Base-by-base conservation (phyloP, 2,329 filamentous ascomycete species). In the Talaromyces islandicus region DNA sequence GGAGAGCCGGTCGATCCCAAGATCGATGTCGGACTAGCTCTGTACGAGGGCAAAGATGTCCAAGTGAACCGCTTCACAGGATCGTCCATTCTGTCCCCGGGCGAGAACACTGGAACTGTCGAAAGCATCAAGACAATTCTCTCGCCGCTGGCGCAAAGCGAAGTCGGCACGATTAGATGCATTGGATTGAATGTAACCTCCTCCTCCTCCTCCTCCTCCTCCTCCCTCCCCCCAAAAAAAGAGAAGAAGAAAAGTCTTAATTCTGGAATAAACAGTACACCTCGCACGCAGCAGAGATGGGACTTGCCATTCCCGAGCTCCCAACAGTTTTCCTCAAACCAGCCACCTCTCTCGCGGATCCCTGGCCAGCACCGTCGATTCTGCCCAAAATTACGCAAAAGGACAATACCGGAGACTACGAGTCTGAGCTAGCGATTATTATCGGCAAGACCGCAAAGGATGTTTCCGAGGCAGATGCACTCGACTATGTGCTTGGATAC, bases 401-500 rank as follows among this genome's bases (percentile, higher is more conserved):
- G 14, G 79, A 83, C 57, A 80, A 82, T 70, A 80, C 80, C 24
- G 82, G 80, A 51, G 85, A 86, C 71, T 85, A 84, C 68, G 83
- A 86, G 69, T 80, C 81, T 3, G 84, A 86, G 71, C 76, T 87
- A 56, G 83, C 79, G 12, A 78, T 85, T 30, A 76, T 86, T 12
- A 80, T 87, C 50, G 81, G 81, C 32, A 77, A 71, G 70, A 78
- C 76, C 35, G 76, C 75, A 43, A 81, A 80, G 65, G 83, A 87
- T 64, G 82, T 86, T 10, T 73, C 77, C 52, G 83, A 85, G 64
- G 77, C 75, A 0, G 79, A 86, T 29, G 84, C 84, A 5, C 68
- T 84, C 56, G 78, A 81, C 63, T 85, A 87, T 65, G 78, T 88
- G 4, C 80, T 88, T 1, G 85, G 86, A 29, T 88, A 88, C 69